Conservation (phyloP, 2,329 filamentous ascomycete genomes). For the Parastagonospora avenae region DNA sequence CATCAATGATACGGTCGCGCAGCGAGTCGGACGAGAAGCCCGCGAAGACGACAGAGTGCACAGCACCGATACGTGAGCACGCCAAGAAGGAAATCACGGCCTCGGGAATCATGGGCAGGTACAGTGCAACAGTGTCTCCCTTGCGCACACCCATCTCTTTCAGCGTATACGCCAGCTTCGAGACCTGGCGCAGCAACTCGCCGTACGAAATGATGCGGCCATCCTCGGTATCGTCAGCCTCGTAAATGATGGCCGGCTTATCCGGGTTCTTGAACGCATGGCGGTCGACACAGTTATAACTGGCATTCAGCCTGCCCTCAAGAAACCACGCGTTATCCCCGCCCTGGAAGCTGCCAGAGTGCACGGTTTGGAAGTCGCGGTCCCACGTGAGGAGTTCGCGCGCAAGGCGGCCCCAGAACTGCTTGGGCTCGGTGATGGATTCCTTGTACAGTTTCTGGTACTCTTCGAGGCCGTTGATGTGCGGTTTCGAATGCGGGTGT, state of each 20-base stretch:
- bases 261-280: slow-evolving; percentile 95
- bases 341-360: slow-evolving; percentile 72
- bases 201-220: slow-evolving; percentile 91
- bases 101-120: slow-evolving; percentile 98
- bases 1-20: slow-evolving; percentile 91
- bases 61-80: slow-evolving; percentile 87
- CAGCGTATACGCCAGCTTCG: slow-evolving; percentile 81
- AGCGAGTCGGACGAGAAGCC: slow-evolving; percentile 97
- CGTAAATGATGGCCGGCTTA: slow-evolving; percentile 96
- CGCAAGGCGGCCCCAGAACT: slow-evolving; percentile 87
- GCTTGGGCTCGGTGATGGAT: slow-evolving; percentile 86
- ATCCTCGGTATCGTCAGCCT: slow-evolving; percentile 87
- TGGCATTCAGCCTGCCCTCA: slow-evolving; percentile 91
- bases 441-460: slow-evolving; percentile 72
- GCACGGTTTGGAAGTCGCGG: slow-evolving; percentile 88
- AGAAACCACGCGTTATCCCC: slow-evolving; percentile 95
- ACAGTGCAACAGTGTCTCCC: slow-evolving; percentile 95
- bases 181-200: slow-evolving; percentile 92
- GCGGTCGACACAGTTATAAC: slow-evolving; percentile 96
- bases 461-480: slow-evolving; percentile 64
- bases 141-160: slow-evolving; percentile 97
- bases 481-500: slow-evolving; percentile 63
- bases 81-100: slow-evolving; percentile 90
- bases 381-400: slow-evolving; percentile 91
- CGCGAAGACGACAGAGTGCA: slow-evolving; percentile 97